phyloP scores from a whole-genome alignment of 192 early-diverging fungal species.

The Coemansia sp. region DNA sequence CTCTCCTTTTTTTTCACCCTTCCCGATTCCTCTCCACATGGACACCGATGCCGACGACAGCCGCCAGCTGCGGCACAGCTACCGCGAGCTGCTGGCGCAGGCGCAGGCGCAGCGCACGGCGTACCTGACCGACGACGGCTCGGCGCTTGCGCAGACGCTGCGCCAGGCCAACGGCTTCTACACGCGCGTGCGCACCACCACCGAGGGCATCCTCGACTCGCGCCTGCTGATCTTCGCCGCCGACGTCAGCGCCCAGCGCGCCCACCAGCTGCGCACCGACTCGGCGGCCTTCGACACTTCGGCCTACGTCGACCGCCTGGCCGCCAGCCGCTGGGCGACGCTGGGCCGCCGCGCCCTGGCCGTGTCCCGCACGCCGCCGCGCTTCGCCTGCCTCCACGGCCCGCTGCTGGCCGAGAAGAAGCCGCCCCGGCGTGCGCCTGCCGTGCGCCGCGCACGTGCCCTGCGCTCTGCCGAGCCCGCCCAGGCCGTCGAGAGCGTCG shows the following conservation, averaged over 20 bases:
- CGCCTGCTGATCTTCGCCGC: constrained; percentile 71
- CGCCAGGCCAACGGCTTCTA: constrained; percentile 42
- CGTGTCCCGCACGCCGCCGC: constrained; percentile 58
- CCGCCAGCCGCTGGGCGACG: constrained; percentile 43
- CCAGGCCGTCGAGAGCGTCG: constrained; percentile 48
- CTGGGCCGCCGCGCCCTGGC: constrained; percentile 66
- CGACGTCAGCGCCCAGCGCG: constrained; percentile 72
- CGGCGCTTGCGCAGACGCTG: constrained; percentile 34
- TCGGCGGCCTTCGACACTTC: constrained; percentile 71
- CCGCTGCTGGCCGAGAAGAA: constrained; percentile 29
- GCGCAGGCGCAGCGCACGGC: constrained; percentile 41
- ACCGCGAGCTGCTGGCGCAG: constrained; percentile 44
- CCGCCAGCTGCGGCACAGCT: constrained; percentile 36
- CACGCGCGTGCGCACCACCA: constrained; percentile 65
- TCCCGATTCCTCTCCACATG: no score
- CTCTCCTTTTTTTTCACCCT: background rate
- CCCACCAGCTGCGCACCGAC: constrained; percentile 72
- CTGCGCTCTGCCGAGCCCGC: no score
- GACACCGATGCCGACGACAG: constrained; percentile 16
- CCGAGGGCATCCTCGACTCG: constrained; percentile 91
- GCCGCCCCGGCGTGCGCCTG: constrained; percentile 17
- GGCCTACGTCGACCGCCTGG: constrained; percentile 69
- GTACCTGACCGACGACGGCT: constrained; percentile 30
- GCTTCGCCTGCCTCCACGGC: constrained; percentile 76
- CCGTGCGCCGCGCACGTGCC: no score